Evolutionary conservation across 2,329 filamentous ascomycete species (phyloP), one percentile per base, ranked within the genome.

Genomic region (Trichoderma semiorbis): DNA sequence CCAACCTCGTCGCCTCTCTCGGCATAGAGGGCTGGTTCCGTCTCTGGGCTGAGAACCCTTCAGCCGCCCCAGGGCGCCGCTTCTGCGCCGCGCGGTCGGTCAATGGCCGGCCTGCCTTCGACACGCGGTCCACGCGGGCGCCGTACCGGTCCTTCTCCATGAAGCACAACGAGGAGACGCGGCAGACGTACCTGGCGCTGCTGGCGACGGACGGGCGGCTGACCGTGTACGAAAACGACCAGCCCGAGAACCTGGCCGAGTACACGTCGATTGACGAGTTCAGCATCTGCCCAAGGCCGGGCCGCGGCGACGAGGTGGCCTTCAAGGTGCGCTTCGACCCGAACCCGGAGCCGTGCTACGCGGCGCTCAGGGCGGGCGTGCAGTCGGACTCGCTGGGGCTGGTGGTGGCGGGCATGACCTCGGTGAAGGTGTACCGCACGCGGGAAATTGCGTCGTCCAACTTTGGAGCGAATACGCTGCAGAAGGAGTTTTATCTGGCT

Each of bases 251-350:
- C 74, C 85, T 97, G 72, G 88, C 90, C 24, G 91, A 94, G 73
- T 97, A 93, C 88, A 86, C 87, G 5, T 84, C 89, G 61, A 82
- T 97, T 60, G 94, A 96, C 79, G 89, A 93, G 74, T 92, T 96
- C 74, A 88, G 89, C 76, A 89, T 97, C 6, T 92, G 90, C 74
- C 83, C 89, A 43, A 86, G 89, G 70, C 94, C 94, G 1, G 85
- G 87, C 26, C 88, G 94, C 67, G 94, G 94, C 62, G 94, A 97
- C 75, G 95, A 98, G 82, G 92, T 93, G 3, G 91, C 91, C 69
- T 98, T 98, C 84, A 90, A 90, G 71, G 91, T 98, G 26, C 90
- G 90, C 73, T 98, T 97, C 79, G 94, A 98, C 80, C 93, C 94
- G 21, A 96, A 97, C 79, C 90, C 92, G 14, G 89, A 95, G 80